Percentiles rank a stretch among this genome's conserved stretches.
phyloP scores from a whole-genome alignment of 225 moss, liverwort and hornwort species.

The Polytrichum commune region DNA sequence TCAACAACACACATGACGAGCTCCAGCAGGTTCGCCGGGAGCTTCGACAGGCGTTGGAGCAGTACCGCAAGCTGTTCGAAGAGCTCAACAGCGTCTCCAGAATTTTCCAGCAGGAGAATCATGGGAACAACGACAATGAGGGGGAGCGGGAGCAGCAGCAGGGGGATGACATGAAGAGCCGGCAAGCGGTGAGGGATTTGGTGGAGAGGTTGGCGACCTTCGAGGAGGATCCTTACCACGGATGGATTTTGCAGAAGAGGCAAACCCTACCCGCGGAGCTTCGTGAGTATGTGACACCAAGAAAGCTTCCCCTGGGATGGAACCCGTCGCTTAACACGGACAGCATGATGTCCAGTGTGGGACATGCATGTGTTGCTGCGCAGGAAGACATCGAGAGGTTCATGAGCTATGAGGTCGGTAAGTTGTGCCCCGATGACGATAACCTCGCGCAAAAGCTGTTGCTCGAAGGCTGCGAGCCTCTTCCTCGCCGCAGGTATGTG shows the following conservation, averaged over 20 bases:
- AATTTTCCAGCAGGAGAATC: too few relatives aligned
- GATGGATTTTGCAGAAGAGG: constrained; percentile 42
- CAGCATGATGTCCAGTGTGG: constrained; percentile 53
- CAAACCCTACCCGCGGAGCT: constrained; percentile 43
- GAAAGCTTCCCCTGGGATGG: constrained; percentile 74
- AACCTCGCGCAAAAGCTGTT: constrained; percentile 73
- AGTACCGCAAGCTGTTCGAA: constrained; percentile 23
- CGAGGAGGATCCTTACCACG: constrained; percentile 37
- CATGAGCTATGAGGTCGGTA: constrained; percentile 67
- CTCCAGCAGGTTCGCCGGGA: constrained; percentile 25
- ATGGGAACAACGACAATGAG: too few relatives aligned
- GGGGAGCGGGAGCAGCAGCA: constrained; percentile 5
- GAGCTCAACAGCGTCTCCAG: constrained; percentile 6
- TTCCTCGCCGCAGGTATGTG: constrained; percentile 63
- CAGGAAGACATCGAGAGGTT: constrained; percentile 55
- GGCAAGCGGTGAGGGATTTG: background rate
- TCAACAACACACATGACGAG: constrained; percentile 17
- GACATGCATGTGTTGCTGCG: constrained; percentile 72
- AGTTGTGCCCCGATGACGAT: constrained; percentile 82
- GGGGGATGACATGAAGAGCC: constrained; percentile 17
- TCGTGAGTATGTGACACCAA: constrained; percentile 52
- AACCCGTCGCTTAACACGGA: constrained; percentile 76
- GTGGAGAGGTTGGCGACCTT: background rate
- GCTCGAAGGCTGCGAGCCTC: constrained; percentile 83
- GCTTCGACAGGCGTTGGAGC: constrained; percentile 15